Evolutionary conservation across 352 stramenopile species (phyloP).

Genomic region (Pythium diclinum): DNA sequence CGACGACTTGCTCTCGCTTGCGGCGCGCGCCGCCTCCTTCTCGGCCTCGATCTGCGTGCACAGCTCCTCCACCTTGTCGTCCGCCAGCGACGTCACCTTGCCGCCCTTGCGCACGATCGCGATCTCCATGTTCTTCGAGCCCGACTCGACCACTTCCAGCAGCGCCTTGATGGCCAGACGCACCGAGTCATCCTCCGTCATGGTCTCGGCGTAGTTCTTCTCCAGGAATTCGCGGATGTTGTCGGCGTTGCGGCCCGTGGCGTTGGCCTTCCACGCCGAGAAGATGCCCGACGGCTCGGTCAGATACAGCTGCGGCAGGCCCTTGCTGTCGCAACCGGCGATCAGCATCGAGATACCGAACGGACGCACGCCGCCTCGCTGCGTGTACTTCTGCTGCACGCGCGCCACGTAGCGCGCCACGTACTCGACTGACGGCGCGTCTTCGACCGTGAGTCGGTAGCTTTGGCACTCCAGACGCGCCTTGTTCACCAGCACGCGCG

Average conservation of each 20-base stretch:
- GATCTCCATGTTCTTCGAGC: slow-evolving; percentile 99
- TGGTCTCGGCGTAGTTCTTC: slow-evolving; percentile 95
- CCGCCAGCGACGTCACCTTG: slow-evolving; percentile 62
- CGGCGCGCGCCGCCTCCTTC: slow-evolving; percentile 74
- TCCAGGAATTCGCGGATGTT: slow-evolving; percentile 98
- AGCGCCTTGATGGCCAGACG: slow-evolving; percentile 94
- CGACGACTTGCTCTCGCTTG: slow-evolving; percentile 76
- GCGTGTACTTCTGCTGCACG: slow-evolving; percentile 98
- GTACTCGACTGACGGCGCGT: slow-evolving; percentile 95
- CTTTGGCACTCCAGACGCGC: slow-evolving; percentile 97
- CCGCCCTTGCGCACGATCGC: slow-evolving; percentile 87
- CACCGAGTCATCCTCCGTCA: slow-evolving; percentile 90
- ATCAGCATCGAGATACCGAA: slow-evolving; percentile 99
- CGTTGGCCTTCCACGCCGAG: slow-evolving; percentile 97
- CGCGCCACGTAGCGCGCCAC: slow-evolving; percentile 96
- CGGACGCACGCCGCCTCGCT: slow-evolving; percentile 96
- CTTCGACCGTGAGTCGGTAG: slow-evolving; percentile 96
- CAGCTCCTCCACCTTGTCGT: slow-evolving; percentile 78
- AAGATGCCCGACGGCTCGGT: slow-evolving; percentile 98
- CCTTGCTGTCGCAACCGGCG: slow-evolving; percentile 91
- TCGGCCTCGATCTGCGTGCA: slow-evolving; percentile 81
- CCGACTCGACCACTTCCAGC: slow-evolving; percentile 97
- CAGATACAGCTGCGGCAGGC: slow-evolving; percentile 95
- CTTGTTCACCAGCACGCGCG: slow-evolving; percentile 97
- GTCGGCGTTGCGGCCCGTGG: slow-evolving; percentile 96